These are phyloP conservation scores for Podila clonocystis DNA, from an alignment of 192 early-diverging fungal genomes.

Conservation along the genomic window DNA sequence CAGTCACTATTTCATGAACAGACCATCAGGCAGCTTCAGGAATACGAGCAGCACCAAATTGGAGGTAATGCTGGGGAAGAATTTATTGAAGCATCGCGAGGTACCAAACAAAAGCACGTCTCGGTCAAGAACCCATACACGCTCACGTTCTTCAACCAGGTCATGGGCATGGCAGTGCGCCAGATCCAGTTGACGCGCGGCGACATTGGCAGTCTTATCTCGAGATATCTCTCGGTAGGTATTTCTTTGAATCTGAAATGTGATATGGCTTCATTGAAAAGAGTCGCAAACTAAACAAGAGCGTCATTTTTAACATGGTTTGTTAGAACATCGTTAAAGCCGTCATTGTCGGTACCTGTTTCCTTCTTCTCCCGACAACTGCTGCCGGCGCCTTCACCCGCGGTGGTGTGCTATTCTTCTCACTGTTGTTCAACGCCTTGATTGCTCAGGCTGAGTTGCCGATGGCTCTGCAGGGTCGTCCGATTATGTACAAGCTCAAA, in stretches of 20 bases:
- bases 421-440: slow-evolving; percentile 54
- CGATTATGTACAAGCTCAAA: slow-evolving; percentile 80
- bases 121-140: slow-evolving; percentile 67
- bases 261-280: background rate
- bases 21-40: slow-evolving; percentile 43
- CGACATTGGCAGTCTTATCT: slow-evolving; percentile 56
- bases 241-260: background rate
- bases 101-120: slow-evolving; percentile 60
- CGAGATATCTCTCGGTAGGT: slow-evolving; percentile 55
- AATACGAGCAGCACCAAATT: slow-evolving; percentile 41
- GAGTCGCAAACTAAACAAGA: background rate
- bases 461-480: slow-evolving; percentile 71
- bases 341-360: background rate
- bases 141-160: slow-evolving; percentile 67
- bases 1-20: slow-evolving; percentile 49
- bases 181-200: slow-evolving; percentile 68
- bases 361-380: background rate
- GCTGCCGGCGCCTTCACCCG: slow-evolving; percentile 76
- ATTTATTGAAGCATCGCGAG: slow-evolving; percentile 56
- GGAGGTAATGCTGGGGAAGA: slow-evolving; percentile 12
- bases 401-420: slow-evolving; percentile 78
- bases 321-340: background rate
- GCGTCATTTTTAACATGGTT: background rate
- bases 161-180: slow-evolving; percentile 63
- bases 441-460: slow-evolving; percentile 73